Evolutionary conservation across 495 filamentous ascomycete species (phyloP).

Genomic region (Penicillium turbatum): DNA sequence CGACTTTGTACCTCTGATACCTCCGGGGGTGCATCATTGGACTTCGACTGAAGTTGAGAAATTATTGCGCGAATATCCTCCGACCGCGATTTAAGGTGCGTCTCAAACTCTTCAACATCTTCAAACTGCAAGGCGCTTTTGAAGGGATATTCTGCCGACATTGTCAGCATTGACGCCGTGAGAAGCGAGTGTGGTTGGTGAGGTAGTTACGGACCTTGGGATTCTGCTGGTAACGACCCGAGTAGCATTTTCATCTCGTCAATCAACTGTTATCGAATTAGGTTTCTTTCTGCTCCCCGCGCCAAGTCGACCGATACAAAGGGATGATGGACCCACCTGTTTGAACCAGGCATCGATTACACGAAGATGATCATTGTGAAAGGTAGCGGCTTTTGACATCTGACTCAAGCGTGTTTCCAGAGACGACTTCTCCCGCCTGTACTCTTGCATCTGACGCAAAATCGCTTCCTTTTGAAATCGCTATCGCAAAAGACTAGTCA

Average conservation of each 20-base stretch:
- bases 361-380: conserved; percentile 89
- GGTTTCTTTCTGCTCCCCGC: conserved; percentile 1
- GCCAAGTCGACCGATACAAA: background rate
- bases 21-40: conserved; percentile 51
- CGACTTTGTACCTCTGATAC: conserved; percentile 67
- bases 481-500: conserved; percentile 44
- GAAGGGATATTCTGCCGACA: conserved; percentile 23
- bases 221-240: conserved; percentile 47
- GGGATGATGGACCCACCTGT: conserved; percentile 57
- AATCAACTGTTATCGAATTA: conserved; percentile 55
- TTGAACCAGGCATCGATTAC: conserved; percentile 87
- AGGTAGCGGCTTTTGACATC: conserved; percentile 64
- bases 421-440: conserved; percentile 79
- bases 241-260: conserved; percentile 78
- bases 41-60: conserved; percentile 49
- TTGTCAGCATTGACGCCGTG: conserved; percentile 14
- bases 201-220: conserved; percentile 47
- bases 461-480: conserved; percentile 97
- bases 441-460: conserved; percentile 94
- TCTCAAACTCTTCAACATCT: conserved; percentile 59
- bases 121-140: conserved; percentile 35
- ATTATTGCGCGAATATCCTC: conserved; percentile 60
- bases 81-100: conserved; percentile 63
- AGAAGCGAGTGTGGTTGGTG: background rate
- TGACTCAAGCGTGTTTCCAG: conserved; percentile 73